These are phyloP conservation scores for Melocanna baccifera DNA, from an alignment of 176 grass and related monocot genomes.

Conservation along the genomic window DNA sequence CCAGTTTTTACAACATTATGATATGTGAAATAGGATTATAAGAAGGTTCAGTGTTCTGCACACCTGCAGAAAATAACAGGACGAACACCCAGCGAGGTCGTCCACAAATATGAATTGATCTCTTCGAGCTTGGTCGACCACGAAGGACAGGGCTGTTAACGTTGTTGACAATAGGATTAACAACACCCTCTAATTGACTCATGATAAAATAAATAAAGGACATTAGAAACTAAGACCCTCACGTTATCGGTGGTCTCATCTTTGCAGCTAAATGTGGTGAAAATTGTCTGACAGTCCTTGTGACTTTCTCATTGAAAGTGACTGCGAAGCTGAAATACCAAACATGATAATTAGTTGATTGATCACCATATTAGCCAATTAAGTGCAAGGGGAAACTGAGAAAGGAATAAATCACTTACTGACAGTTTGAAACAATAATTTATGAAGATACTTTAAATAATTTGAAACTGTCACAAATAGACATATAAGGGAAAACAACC, in stretches of 20 bases:
- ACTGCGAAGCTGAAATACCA: conserved; percentile 69
- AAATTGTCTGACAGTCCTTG: conserved; percentile 78
- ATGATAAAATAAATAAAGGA: background rate
- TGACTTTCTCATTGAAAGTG: conserved; percentile 95
- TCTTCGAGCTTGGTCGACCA: conserved; percentile 71
- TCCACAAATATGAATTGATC: conserved; percentile 99
- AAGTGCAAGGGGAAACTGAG: background rate
- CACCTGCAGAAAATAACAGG: conserved; percentile 80
- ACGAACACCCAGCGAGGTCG: conserved; percentile 91
- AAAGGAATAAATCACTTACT: background rate
- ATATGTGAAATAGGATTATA: background rate
- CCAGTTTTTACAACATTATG: conserved; percentile 7
- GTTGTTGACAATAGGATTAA: conserved; percentile 7
- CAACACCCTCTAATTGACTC: background rate
- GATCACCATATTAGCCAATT: background rate
- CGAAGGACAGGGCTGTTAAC: conserved; percentile 78
- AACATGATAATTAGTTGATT: conserved; percentile 35
- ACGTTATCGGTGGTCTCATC: conserved; percentile 88
- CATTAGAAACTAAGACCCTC: conserved; percentile 21
- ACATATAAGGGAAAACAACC: background rate
- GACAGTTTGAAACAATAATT: background rate
- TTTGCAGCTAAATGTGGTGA: conserved; percentile 99
- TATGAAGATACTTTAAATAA: background rate
- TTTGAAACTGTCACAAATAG: background rate
- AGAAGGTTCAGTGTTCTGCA: background rate